phyloP scores from a whole-genome alignment of 139 green algal species.

The Chlorella vulgaris region DNA sequence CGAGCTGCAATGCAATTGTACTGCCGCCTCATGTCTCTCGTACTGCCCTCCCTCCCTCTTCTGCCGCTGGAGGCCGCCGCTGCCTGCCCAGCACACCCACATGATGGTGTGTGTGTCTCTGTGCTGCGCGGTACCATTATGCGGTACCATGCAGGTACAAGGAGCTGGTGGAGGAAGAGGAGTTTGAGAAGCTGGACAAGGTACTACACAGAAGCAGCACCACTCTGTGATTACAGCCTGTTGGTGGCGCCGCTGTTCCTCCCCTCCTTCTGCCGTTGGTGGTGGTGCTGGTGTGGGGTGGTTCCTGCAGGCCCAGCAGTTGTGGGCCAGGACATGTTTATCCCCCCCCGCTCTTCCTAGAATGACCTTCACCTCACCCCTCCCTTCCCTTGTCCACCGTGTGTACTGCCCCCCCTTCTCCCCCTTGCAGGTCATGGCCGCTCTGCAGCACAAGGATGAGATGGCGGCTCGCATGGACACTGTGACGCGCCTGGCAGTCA shows the following conservation, averaged over 20 bases:
- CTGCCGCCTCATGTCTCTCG: no score
- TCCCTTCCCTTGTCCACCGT: no score
- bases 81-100: no score
- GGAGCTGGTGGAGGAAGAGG: conserved; percentile 29
- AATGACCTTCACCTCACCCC: no score
- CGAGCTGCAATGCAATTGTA: no score
- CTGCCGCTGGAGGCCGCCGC: no score
- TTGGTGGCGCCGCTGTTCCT: neutral
- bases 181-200: conserved; percentile 30
- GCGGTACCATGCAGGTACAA: conserved; percentile 30
- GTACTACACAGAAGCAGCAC: neutral
- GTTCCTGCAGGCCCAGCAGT: neutral
- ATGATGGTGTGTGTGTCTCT: no score
- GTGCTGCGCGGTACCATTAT: no score
- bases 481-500: conserved; percentile 41
- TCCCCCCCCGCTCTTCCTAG: no score
- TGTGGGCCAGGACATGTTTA: no score
- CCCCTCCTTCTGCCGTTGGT: neutral
- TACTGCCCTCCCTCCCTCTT: no score
- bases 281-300: neutral
- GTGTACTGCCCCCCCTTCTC: neutral
- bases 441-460: conserved; percentile 54
- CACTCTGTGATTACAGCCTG: no score
- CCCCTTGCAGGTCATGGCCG: conserved; percentile 28
- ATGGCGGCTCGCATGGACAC: conserved; percentile 49